Evolutionary conservation across 768 basidiomycete species (phyloP), one percentile per base, ranked within the genome.

Genomic region (Serendipita vermifera): DNA sequence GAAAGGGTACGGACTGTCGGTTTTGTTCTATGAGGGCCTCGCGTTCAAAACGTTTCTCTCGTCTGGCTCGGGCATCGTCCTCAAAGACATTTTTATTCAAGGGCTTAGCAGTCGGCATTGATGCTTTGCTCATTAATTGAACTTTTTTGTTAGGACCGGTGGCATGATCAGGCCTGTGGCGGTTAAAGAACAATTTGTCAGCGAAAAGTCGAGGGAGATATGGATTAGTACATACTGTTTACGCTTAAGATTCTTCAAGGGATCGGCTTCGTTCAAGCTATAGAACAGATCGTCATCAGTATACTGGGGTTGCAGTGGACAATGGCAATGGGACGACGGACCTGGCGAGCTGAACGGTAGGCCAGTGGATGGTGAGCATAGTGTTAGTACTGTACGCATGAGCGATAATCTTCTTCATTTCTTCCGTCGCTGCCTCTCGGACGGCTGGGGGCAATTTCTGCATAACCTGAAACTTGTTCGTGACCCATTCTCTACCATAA

Each of bases 401-500:
- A 79, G 87, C 85, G 70, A 99, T 96, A 78, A 91, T 86, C 82
- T 87, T 79, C 80, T 91, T 92, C 66, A 99, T 72, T 75, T 99
- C 96, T 59, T 85, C 77, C 65, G 92, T 89, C 20, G 93, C 93
- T 62, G 92, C 90, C 48, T 72, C 71, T 68, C 85, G 82, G 71
- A 94, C 97, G 54, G 76, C 70, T 61, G 92, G 85, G 15, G 87
- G 87, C 76, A 94, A 93, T 71, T 91, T 84, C 24, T 87, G 83
- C 24, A 98, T 75, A 66, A 88, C 94, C 70, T 82, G 39, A 41
- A 41, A 41, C 39, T 41, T 17, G 39, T 26, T 83, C 65, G 92
- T 88, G 29, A 98, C 93, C 90, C 92, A 97, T 67, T 86, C 82
- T 72, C 93, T 98, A n/a, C 17, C 17, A 41, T 6, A 7, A 41